Percentiles rank a stretch among this genome's conserved stretches.
These are phyloP conservation scores for Ceratobasidium sp. DNA, from an alignment of 1,284 basidiomycete genomes.

Conservation along the genomic window DNA sequence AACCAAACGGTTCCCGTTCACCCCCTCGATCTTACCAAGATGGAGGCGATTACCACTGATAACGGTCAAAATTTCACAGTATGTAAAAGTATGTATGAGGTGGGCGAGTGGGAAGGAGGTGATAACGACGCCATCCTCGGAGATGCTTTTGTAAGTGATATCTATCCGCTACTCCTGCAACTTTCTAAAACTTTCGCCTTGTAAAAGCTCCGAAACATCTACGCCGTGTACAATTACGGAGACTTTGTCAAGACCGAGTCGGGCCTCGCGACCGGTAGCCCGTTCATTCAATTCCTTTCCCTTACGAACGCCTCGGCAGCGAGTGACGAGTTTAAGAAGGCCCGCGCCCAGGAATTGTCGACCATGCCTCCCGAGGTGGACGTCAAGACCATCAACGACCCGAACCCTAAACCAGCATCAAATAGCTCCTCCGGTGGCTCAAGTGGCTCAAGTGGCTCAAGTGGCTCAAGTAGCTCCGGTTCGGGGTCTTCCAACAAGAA, in stretches of 20 bases:
- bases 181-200: neutral
- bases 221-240: constrained; percentile 39
- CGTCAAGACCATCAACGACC: constrained; percentile 34
- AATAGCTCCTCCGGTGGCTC: neutral
- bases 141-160: constrained; percentile 26
- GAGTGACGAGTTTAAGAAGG: constrained; percentile 32
- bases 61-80: constrained; percentile 10
- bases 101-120: constrained; percentile 5
- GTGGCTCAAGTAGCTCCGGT: neutral
- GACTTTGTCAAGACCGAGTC: constrained; percentile 28
- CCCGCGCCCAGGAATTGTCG: constrained; percentile 7
- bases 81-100: constrained; percentile 11
- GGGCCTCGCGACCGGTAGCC: neutral
- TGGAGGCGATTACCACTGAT: neutral
- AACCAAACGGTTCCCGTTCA: constrained; percentile 11
- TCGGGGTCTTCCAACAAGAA: neutral
- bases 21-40: constrained; percentile 12
- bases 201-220: constrained; percentile 38
- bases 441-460: neutral
- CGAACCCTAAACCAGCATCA: constrained; percentile 4
- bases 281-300: constrained; percentile 30
- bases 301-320: constrained; percentile 12
- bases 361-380: constrained; percentile 28
- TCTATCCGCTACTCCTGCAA: neutral
- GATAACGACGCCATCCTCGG: constrained; percentile 32